phyloP scores from a whole-genome alignment of 305 asterid species.

The Fraxinus velutina region DNA sequence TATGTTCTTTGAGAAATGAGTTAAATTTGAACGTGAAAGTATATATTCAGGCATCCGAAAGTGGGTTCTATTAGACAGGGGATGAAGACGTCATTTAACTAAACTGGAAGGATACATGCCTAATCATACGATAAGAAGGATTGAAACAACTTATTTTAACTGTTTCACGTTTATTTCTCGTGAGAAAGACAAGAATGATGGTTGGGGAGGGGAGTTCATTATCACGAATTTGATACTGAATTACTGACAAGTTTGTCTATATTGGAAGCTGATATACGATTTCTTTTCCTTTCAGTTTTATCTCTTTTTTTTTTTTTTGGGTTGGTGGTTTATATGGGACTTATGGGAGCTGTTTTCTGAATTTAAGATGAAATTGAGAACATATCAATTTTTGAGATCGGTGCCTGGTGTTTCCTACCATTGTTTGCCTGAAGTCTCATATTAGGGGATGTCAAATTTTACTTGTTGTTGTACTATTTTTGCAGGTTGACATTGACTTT shows the following conservation, averaged over 20 bases:
- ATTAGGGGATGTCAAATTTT: background rate
- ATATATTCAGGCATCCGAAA: background rate
- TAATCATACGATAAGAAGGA: background rate
- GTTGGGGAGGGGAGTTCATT: background rate
- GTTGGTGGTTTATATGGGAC: background rate
- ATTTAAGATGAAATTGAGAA: conserved; percentile 79
- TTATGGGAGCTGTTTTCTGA: background rate
- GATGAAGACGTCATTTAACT: background rate
- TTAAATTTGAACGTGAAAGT: background rate
- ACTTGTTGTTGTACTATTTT: background rate
- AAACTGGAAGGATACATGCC: background rate
- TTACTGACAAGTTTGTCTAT: background rate
- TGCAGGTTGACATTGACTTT: conserved; percentile 87
- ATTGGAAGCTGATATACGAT: background rate
- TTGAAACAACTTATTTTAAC: background rate
- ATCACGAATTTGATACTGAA: background rate
- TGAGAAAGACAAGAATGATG: background rate
- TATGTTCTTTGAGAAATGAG: background rate
- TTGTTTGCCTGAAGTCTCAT: background rate
- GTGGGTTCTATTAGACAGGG: background rate
- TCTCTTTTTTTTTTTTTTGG: background rate
- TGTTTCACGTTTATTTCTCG: background rate
- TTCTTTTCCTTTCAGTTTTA: background rate
- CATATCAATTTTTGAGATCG: background rate
- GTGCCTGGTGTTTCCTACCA: background rate